Percentiles rank a stretch among this genome's conserved stretches.
Conservation (phyloP, 225 moss, liverwort and hornwort species). For the Lunularia cruciata region DNA sequence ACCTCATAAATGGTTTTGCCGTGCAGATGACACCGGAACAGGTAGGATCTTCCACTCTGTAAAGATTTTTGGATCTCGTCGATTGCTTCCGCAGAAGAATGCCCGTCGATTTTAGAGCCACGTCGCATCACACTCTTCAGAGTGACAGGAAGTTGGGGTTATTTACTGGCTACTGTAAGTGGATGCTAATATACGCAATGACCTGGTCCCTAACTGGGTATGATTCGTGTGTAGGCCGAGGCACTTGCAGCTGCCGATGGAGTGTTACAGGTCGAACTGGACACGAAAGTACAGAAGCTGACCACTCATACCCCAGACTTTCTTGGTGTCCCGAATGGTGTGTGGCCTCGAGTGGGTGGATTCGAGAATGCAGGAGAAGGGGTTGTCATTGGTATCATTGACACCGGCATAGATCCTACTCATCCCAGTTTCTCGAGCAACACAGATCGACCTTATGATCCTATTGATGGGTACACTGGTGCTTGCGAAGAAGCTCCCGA, state of each 20-base stretch:
- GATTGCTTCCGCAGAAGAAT: neutral
- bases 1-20: conserved; percentile 47
- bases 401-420: conserved; percentile 50
- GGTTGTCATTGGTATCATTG: conserved; percentile 47
- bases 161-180: too few species aligned
- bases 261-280: conserved; percentile 42
- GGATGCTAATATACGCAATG: too few species aligned
- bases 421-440: conserved; percentile 66
- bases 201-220: too few species aligned
- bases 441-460: conserved; percentile 22
- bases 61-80: neutral
- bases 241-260: conserved; percentile 27
- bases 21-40: conserved; percentile 39
- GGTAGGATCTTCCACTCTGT: conserved; percentile 21
- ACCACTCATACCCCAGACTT: conserved; percentile 58
- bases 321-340: conserved; percentile 33
- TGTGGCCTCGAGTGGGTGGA: conserved; percentile 41
- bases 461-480: conserved; percentile 25
- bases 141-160: too few species aligned
- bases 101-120: neutral
- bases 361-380: conserved; percentile 44
- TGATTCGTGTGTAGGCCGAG: conserved; percentile 27
- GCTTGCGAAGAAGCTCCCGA: conserved; percentile 52
- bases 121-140: too few species aligned
- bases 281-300: conserved; percentile 39